A percentile compares a stretch with the other conserved stretches of the same genome.
These are phyloP conservation scores for Fusarium annulatum DNA, from an alignment of 2,329 filamentous ascomycete species.

Conservation along the genomic window DNA sequence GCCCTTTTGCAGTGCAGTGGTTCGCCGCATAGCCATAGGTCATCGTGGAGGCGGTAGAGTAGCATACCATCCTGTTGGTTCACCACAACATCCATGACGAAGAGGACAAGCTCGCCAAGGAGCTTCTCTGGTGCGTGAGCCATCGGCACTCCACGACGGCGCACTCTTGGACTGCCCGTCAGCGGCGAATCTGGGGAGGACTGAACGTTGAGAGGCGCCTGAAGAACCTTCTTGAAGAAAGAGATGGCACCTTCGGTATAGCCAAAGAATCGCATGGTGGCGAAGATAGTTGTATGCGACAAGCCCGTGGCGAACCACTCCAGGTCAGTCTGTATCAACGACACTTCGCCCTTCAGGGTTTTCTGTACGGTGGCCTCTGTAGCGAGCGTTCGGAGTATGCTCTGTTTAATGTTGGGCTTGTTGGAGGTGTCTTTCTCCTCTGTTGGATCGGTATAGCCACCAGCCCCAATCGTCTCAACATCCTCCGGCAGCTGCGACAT, in stretches of 20 bases:
- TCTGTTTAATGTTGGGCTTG: slow-evolving; percentile 2
- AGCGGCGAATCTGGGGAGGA: neutral
- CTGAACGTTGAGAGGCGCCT: neutral
- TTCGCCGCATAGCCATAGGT: neutral
- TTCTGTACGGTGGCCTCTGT: neutral
- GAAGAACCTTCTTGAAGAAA: neutral
- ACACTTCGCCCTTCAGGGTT: neutral
- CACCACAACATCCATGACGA: slow-evolving; percentile 1
- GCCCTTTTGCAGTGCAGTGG: neutral
- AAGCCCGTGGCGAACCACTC: neutral
- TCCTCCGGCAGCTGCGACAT: neutral
- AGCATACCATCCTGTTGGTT: neutral
- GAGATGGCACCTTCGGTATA: neutral
- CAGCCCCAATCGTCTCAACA: neutral
- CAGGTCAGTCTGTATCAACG: neutral
- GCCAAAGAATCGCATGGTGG: neutral
- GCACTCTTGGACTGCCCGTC: neutral
- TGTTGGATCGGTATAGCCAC: neutral
- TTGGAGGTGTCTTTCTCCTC: neutral
- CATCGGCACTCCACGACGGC: neutral
- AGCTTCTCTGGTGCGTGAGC: slow-evolving; percentile 1
- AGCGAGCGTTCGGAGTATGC: neutral
- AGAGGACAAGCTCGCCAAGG: neutral
- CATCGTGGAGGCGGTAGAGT: neutral
- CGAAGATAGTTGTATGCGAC: neutral